Base-by-base conservation (phyloP, 2,329 filamentous ascomycete genomes). In the Cyphellophora europaea region DNA sequence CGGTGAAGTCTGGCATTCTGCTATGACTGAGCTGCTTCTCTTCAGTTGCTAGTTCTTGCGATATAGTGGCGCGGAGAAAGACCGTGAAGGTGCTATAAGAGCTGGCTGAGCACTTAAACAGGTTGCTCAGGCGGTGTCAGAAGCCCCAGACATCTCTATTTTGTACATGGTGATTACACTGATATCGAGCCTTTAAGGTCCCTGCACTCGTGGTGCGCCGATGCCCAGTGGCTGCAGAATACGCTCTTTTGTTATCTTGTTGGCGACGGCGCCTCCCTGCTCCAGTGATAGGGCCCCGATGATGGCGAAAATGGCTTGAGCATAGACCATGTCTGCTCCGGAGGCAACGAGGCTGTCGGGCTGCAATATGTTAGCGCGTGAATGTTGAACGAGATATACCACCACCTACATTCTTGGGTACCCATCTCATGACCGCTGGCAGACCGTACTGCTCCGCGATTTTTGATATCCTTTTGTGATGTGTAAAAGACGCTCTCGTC, bases 271-370 rank as follows among this genome's bases (percentile, higher is more conserved):
- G 23, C 81, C 82, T 30, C 91, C 91, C 48, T 82, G 78, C 58
- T 95, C 86, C 52, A 98, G 65, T n/a, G 86, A 79, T 35, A 98
- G 61, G 8, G 91, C 91, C 14, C 91, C 91, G 29, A 96, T 65
- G 36, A 98, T 81, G 30, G 88, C 85, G 55, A 87, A 85, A 36
- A 98, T 52, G 3, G 85, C 76, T 42, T 86, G 79, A 32, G 81
- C 74, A 36, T 93, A 65, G 15, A 96, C 79, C 3, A 79, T 67
- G 16, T 84, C 73, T 17, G 82, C 59, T 47, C 91, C 91, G 0
- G 86, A 94, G 12, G 66, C 63, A 33, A 71, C 57, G 35, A 93
- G 68, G 49, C 87, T 79, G 42, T 79, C 66, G 14, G 77, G 13
- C 40, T 40, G 15, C 15, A 35, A 29, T 17, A 32, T 33, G 41